These are phyloP conservation scores for Trichothecium sympodiale DNA, from an alignment of 2,329 filamentous ascomycete species.

Conservation along the genomic window DNA sequence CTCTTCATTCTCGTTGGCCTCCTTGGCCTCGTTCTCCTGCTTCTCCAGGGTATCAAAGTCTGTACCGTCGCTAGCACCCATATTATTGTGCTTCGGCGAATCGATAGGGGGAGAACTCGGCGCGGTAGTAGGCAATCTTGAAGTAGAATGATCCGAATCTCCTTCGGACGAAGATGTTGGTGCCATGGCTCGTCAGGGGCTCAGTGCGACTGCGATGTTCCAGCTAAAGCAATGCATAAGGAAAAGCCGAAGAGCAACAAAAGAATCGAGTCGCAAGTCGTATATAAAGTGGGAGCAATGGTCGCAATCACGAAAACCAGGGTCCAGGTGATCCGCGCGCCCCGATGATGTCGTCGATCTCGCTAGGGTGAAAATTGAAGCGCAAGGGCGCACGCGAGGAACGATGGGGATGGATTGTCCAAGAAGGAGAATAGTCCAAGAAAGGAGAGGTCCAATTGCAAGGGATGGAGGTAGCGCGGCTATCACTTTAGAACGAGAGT, in stretches of 20 bases:
- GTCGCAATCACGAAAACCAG: no score
- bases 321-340: constrained; percentile 1
- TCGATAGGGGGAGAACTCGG: constrained; percentile 2
- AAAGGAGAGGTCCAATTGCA: not conserved
- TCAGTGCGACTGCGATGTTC: no score
- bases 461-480: no score
- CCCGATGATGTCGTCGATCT: constrained; percentile 2
- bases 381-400: not conserved
- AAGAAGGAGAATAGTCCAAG: constrained; percentile 1
- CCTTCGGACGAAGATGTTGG: not conserved
- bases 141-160: not conserved
- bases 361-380: not conserved
- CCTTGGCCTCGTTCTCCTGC: constrained; percentile 23
- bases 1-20: constrained; percentile 35
- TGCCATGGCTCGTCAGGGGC: not conserved
- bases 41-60: constrained; percentile 16
- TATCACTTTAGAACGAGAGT: no score
- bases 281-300: no score
- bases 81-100: not conserved
- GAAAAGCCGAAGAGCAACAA: no score
- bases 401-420: not conserved
- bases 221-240: no score
- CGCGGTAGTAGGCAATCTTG: constrained; percentile 2
- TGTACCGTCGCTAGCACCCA: constrained; percentile 2
- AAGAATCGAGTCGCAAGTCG: no score